Evolutionary conservation across 179 eudicot genomes (phyloP).

Genomic region (Silene vulgaris): DNA sequence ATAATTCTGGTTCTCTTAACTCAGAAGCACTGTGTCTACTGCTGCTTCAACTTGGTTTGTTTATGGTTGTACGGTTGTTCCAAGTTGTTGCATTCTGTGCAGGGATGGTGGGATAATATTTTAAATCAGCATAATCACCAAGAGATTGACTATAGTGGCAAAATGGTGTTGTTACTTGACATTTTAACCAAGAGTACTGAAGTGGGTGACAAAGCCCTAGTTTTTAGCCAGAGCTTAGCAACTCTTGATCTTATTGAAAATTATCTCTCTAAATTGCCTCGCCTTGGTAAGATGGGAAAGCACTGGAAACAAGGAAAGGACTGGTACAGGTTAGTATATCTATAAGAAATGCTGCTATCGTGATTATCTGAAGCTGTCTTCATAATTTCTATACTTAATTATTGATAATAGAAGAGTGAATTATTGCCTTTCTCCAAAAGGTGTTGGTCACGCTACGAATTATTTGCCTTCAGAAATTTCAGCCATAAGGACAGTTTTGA

Average conservation of each 20-base stretch:
- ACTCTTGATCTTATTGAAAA: slow-evolving; percentile 77
- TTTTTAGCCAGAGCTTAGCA: slow-evolving; percentile 87
- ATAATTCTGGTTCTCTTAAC: slow-evolving; percentile 6
- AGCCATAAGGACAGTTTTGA: too few relatives aligned
- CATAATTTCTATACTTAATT: background rate
- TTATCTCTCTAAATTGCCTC: slow-evolving; percentile 57
- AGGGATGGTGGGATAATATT: slow-evolving; percentile 98
- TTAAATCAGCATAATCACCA: slow-evolving; percentile 45
- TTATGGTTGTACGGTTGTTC: slow-evolving; percentile 3
- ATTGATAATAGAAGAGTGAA: background rate
- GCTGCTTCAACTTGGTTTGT: background rate
- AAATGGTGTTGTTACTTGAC: slow-evolving; percentile 95
- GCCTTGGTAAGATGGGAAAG: slow-evolving; percentile 57
- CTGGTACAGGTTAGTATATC: slow-evolving; percentile 83
- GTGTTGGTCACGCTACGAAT: background rate
- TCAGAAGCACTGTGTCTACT: background rate
- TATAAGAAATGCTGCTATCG: slow-evolving; percentile 1
- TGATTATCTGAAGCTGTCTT: background rate
- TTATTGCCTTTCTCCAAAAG: background rate
- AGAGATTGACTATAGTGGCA: slow-evolving; percentile 76
- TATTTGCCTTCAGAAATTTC: background rate
- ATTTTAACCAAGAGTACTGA: slow-evolving; percentile 64
- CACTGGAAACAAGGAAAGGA: slow-evolving; percentile 82
- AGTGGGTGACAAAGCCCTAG: slow-evolving; percentile 79
- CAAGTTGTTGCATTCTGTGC: slow-evolving; percentile 22